Evolutionary conservation across 305 asterid species (phyloP), one percentile per base, ranked within the genome.

Genomic region (Ruellia speciosa): DNA sequence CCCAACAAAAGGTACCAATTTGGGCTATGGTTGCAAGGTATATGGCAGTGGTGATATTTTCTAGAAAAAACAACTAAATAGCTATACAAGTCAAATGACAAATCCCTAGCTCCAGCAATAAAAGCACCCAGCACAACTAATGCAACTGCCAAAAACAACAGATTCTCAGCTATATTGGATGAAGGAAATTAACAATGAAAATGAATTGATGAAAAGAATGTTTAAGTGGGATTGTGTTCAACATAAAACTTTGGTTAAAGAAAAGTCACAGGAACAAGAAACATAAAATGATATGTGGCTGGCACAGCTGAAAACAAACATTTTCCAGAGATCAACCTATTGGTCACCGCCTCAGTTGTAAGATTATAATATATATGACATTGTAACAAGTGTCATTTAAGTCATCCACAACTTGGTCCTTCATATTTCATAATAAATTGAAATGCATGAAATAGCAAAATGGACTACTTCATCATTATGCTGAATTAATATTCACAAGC

Each of bases 21-120:
- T 95, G 97, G 43, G 97, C 87, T 64, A 90, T 90, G 59, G 86
- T 81, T 63, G 97, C 96, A 19, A 90, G 90, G 77, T 90, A 87
- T 74, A 90, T 71, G 11, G 97, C 96, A 14, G 96, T 90, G 66
- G 88, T 70, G 64, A 90, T 75, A 79, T 90, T 90, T 71, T 96
- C 66, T 19, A 83, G 54, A 64, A 90, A n/a, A 87, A 72, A 90
- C 96, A 48, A 87, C 68, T 52, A 79, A 64, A 78, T 90, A 90
- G 62, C 97, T 84, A 49, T 87, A 80, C 39, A 72, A 74, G 65
- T 85, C 97, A 60, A 83, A 90, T 40, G 97, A 87, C 67, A 90
- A 60, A 62, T 90, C 96, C 66, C 94, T 88, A 39, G 96, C 72
- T 70, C 96, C 97, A 63, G 96, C 95, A 67, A 90, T 70, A 73